These are phyloP conservation scores for Penicillium fimorum DNA, from an alignment of 495 filamentous ascomycete genomes.

Conservation along the genomic window DNA sequence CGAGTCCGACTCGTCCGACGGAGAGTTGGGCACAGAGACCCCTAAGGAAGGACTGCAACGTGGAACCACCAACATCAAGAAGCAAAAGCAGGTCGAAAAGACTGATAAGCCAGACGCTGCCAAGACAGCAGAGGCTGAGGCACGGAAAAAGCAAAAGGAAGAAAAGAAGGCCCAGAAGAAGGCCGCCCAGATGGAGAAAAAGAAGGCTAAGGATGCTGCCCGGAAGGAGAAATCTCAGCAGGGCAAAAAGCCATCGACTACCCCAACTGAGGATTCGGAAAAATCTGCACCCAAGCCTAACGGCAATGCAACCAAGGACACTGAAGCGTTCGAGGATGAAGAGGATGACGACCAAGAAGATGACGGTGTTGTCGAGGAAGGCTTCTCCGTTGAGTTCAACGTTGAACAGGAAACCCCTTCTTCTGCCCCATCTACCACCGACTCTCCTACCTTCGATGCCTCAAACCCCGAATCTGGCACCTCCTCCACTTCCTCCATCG, in stretches of 20 bases:
- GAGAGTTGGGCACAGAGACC: conserved; percentile 43
- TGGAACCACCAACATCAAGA: conserved; percentile 35
- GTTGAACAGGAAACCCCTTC: conserved; percentile 43
- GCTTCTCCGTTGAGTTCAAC: conserved; percentile 40
- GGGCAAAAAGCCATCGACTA: conserved; percentile 34
- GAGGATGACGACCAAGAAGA: conserved; percentile 34
- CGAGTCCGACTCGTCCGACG: conserved; percentile 40
- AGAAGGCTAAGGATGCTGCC: conserved; percentile 46
- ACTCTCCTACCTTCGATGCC: conserved; percentile 65
- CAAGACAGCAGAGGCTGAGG: conserved; percentile 40
- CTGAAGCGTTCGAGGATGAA: conserved; percentile 23
- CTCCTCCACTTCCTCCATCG: conserved; percentile 70
- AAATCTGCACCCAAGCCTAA: conserved; percentile 23
- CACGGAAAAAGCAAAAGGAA: conserved; percentile 43
- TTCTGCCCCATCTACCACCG: conserved; percentile 52
- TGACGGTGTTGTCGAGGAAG: conserved; percentile 46
- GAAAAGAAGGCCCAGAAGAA: conserved; percentile 53
- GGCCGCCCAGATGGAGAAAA: conserved; percentile 47
- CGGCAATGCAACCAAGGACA: conserved; percentile 33
- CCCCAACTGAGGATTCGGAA: conserved; percentile 18
- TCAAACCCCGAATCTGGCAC: conserved; percentile 58
- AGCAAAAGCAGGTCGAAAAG: conserved; percentile 24
- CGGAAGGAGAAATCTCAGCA: conserved; percentile 44
- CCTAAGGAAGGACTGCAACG: conserved; percentile 44
- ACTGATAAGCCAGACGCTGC: conserved; percentile 28